phyloP scores from a whole-genome alignment of 2,329 filamentous ascomycete genomes.

The Diaporthe amygdali region DNA sequence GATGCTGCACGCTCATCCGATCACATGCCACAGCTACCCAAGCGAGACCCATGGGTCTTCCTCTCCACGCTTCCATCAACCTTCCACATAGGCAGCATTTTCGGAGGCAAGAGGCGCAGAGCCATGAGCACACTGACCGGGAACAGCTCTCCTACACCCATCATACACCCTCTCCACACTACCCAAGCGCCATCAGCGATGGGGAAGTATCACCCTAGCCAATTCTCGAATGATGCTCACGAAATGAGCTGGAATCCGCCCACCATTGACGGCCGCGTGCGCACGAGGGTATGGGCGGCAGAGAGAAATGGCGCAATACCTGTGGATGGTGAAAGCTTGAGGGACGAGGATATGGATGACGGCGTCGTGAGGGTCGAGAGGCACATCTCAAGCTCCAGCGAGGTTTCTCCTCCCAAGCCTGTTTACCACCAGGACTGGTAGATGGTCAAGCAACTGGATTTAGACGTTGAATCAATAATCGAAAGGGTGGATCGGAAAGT shows the following conservation, averaged over 20 bases:
- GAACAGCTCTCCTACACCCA: not conserved
- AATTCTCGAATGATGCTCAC: not conserved
- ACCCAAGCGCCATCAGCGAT: not conserved
- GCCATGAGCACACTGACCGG: not conserved
- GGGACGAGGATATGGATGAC: not conserved
- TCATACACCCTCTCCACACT: not conserved
- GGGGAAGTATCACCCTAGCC: not conserved
- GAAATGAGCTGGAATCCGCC: not conserved
- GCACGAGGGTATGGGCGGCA: not conserved
- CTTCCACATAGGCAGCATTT: not conserved
- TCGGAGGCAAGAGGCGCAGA: not conserved
- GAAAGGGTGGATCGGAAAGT: too few relatives aligned
- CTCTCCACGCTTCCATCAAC: conserved; percentile 18
- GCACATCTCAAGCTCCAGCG: conserved; percentile 4
- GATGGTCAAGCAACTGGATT: not conserved
- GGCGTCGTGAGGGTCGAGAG: conserved; percentile 13
- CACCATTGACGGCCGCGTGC: not conserved
- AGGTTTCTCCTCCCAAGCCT: not conserved
- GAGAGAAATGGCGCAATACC: not conserved
- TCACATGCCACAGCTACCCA: not conserved
- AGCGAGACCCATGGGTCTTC: conserved; percentile 26
- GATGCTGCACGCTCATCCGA: not conserved
- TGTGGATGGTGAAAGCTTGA: not conserved
- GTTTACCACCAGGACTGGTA: not conserved
- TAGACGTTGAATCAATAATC: too few relatives aligned